These are phyloP conservation scores for Micractinium sp. DNA, from an alignment of 139 green algal species.

Conservation along the genomic window DNA sequence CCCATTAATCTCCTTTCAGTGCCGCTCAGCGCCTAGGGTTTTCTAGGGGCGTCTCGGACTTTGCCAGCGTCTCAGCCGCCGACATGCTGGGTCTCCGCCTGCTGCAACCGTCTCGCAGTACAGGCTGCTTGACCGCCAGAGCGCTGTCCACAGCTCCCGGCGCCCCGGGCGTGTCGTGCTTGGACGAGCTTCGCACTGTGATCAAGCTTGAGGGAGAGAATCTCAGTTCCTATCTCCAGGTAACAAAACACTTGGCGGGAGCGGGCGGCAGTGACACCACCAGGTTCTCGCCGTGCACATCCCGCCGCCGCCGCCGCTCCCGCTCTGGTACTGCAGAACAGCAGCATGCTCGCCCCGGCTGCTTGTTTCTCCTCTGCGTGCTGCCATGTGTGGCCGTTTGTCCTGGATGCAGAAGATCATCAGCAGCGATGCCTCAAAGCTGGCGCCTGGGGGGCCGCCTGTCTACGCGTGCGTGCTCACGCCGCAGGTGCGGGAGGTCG, in stretches of 20 bases:
- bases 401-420: not conserved
- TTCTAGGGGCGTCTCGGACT: not conserved
- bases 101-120: not conserved
- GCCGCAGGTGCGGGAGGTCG: not conserved
- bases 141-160: not conserved
- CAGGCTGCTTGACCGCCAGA: not conserved
- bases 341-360: not conserved
- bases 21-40: not conserved
- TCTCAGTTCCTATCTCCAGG: not conserved
- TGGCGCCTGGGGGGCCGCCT: not conserved
- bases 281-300: not conserved
- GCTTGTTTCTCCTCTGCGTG: not conserved
- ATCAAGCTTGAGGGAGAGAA: not conserved
- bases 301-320: not conserved
- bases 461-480: constrained; percentile 19
- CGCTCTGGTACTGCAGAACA: not conserved
- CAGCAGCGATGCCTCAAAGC: not conserved
- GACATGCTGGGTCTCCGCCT: too few species aligned
- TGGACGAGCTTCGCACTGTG: not conserved
- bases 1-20: not conserved
- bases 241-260: too few species aligned
- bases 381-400: too few species aligned
- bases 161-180: not conserved
- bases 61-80: not conserved
- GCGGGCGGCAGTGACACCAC: not conserved